Percentiles rank a stretch among this genome's conserved stretches.
Evolutionary conservation across 768 basidiomycete species (phyloP).

Genomic region (Leccinum ochraceum): DNA sequence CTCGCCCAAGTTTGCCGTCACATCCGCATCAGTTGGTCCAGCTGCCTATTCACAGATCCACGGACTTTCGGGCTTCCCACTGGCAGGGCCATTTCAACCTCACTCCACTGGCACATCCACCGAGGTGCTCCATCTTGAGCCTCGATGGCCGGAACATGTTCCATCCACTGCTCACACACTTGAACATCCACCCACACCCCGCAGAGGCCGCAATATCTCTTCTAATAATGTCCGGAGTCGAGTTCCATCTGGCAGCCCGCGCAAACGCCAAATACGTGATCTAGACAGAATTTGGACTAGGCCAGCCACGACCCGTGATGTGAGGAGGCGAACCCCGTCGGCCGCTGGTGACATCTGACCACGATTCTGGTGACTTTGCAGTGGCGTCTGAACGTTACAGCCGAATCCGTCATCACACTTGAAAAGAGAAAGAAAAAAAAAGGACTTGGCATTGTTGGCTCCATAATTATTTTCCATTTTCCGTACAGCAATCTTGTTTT

Average conservation of each 20-base stretch:
- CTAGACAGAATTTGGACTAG: slow-evolving; percentile 25
- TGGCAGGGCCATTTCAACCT: slow-evolving; percentile 14
- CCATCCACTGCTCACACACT: slow-evolving; percentile 6
- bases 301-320: slow-evolving; percentile 26
- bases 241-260: slow-evolving; percentile 22
- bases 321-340: slow-evolving; percentile 34
- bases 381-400: slow-evolving; percentile 4
- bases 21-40: slow-evolving; percentile 9
- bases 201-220: slow-evolving; percentile 15
- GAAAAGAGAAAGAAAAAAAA: neutral
- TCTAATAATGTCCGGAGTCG: slow-evolving; percentile 13
- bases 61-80: slow-evolving; percentile 30
- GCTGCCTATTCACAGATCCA: slow-evolving; percentile 19
- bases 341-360: slow-evolving; percentile 34
- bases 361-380: slow-evolving; percentile 7
- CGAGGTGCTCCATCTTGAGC: slow-evolving; percentile 5
- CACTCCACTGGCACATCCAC: neutral
- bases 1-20: slow-evolving; percentile 8
- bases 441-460: slow-evolving; percentile 5
- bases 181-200: neutral
- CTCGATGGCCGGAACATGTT: slow-evolving; percentile 10
- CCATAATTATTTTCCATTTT: slow-evolving; percentile 5
- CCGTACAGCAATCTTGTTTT: slow-evolving; percentile 10
- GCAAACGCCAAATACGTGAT: slow-evolving; percentile 20
- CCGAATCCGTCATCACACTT: slow-evolving; percentile 12